Conservation (phyloP, 1,139 yeast species). For the Suhomyces wounanorum region DNA sequence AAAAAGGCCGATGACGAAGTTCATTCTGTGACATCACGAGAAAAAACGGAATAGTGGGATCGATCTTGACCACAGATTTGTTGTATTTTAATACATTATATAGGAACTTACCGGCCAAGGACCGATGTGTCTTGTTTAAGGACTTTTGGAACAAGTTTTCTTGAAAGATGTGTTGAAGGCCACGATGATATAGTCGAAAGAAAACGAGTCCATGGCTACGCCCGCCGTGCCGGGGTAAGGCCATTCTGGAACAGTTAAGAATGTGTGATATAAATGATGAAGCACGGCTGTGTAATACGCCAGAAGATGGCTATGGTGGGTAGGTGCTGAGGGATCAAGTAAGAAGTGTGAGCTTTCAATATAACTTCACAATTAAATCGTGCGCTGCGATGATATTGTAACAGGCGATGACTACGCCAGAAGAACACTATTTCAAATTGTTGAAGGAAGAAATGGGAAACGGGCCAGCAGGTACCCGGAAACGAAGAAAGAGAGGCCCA, state of each 20-base stretch:
- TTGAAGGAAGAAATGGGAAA: slow-evolving; percentile 5
- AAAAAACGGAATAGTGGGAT: slow-evolving; percentile 29
- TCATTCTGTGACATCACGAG: slow-evolving; percentile 28
- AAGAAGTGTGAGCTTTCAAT: neutral
- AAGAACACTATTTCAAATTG: slow-evolving; percentile 6
- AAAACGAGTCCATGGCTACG: neutral
- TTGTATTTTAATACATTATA: slow-evolving; percentile 24
- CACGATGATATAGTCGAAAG: slow-evolving; percentile 7
- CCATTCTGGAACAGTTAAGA: neutral
- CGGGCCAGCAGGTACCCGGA: neutral
- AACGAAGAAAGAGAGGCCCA: neutral
- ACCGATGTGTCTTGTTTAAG: slow-evolving; percentile 31
- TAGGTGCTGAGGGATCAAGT: neutral
- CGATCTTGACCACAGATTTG: slow-evolving; percentile 18
- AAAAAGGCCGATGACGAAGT: neutral
- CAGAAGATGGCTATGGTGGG: neutral
- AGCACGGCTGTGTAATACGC: neutral
- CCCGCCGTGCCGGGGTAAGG: neutral
- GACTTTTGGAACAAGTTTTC: slow-evolving; percentile 9
- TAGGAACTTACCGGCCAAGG: slow-evolving; percentile 21
- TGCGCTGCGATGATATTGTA: neutral
- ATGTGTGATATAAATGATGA: neutral
- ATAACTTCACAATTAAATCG: neutral
- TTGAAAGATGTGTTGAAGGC: neutral
- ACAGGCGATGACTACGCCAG: slow-evolving; percentile 4